Evolutionary conservation across 345 rosid species (phyloP), one percentile per base, ranked within the genome.

Genomic region (Raphanus sativus): DNA sequence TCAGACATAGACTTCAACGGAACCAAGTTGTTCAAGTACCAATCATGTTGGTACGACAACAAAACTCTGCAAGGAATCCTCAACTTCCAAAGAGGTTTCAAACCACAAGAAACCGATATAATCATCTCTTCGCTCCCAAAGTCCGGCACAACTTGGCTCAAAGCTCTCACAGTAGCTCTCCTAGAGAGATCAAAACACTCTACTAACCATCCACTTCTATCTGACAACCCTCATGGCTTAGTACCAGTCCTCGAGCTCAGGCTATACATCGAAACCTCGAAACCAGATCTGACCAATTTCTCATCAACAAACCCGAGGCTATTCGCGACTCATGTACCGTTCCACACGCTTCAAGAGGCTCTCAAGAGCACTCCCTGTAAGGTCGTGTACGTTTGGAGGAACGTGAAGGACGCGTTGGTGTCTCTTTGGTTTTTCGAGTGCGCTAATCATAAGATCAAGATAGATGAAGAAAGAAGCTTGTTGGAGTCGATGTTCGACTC

Each of bases 91-190:
- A 73, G 21, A 42, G 65, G 62, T 16, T 80, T 74, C 32, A 9
- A 77, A 17, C 84, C 87, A 45, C 75, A 71, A 2, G 74, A 77
- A 8, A 42, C 82, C 10, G 92, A 88, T 58, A 52, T 86, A 63
- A 70, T 85, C 69, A 74, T 87, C 2, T 75, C 82, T 52, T 81
- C 90, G 25, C 62, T 70, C 48, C 90, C 90, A 2, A 89, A 89
- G 56, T 80, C 87, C 4, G 92, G 90, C 64, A 83, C 88, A 4
- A 87, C 90, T 4, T 89, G 90, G 92, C 59, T 88, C 4, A 87
- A 87, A 50, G 86, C 90, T 4, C 8, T 89, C 3, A 65, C 74
- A 1, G 82, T 87, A 28, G 52, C 82, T 30, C 52, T 76, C 17
- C 48, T 66, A 0, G 74, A 67, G 15, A 40, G 80, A 60, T 62